Evolutionary conservation across 2,329 filamentous ascomycete genomes (phyloP), one percentile per base, ranked within the genome.

Genomic region (Claviceps africana): DNA sequence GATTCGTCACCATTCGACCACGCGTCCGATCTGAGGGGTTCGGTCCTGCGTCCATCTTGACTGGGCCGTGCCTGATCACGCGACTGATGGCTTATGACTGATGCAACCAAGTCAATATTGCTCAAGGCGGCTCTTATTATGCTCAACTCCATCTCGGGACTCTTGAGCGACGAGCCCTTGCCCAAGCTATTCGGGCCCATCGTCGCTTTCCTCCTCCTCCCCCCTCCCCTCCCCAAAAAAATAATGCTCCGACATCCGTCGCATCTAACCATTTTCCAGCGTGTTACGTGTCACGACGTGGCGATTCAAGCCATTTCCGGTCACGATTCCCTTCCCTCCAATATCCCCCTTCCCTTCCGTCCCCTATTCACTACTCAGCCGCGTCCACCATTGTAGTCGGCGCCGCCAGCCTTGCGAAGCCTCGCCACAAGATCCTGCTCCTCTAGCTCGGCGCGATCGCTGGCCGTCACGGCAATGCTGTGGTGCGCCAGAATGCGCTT

Each of bases 351-450:
- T 11, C 10, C 39, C 19, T 17, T 13, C 40, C 11, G n/a, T n/a
- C n/a, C n/a, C n/a, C n/a, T n/a, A n/a, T n/a, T n/a, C 7, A 22
- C 17, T 19, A 2, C 17, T 46, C 58, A 80, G 9, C 78, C 80
- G 56, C 80, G 67, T 11, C 78, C 82, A 8, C 82, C 81, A 61
- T 85, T 82, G 73, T 85, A 86, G 66, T 86, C 83, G 17, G 82
- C 82, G 33, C 83, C 83, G 52, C 83, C 83, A 4, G 78, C 81
- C 70, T 78, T 82, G 64, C 82, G 70, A 67, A 85, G 66, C 61
- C 76, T 69, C 55, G 73, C 64, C 17, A 85, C 78, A 50, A 86
- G 74, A 21, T 82, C 79, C 56, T 70, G 68, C 67, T 82, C 78
- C 19, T 78, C 75, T 52, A 86, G 64, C 61, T 86, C 83, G 30